Conservation (phyloP, 345 rosid genomes). For the Eucalyptus curtisii region DNA sequence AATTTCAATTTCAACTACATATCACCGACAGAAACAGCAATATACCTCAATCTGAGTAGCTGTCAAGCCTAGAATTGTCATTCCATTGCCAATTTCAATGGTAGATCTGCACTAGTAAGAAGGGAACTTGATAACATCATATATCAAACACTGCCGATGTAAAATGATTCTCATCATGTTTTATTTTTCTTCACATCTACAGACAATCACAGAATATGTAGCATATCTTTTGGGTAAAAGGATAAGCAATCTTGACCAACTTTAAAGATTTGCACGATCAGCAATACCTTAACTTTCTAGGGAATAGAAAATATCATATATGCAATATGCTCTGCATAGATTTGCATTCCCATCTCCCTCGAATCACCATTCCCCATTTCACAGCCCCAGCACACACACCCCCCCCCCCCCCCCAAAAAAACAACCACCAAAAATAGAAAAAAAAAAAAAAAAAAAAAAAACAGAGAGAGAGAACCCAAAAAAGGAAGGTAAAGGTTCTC, state of each 20-base stretch:
- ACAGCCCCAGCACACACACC: neutral
- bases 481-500: neutral
- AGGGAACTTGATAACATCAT: neutral
- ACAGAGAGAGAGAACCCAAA: neutral
- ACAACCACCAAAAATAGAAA: too few species aligned
- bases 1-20: neutral
- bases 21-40: neutral
- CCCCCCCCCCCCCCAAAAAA: too few species aligned
- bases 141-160: neutral
- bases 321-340: neutral
- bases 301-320: neutral
- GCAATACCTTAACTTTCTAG: neutral
- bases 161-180: neutral
- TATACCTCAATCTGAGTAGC: constrained; percentile 41
- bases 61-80: constrained; percentile 26
- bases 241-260: neutral
- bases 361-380: neutral
- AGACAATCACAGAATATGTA: neutral
- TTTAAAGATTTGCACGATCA: neutral
- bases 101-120: constrained; percentile 15
- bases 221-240: neutral
- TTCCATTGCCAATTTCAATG: constrained; percentile 28
- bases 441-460: too few species aligned
- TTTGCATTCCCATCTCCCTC: neutral
- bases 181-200: neutral